Evolutionary conservation across 2,329 filamentous ascomycete species (phyloP).

Genomic region (Thielaviopsis populi): DNA sequence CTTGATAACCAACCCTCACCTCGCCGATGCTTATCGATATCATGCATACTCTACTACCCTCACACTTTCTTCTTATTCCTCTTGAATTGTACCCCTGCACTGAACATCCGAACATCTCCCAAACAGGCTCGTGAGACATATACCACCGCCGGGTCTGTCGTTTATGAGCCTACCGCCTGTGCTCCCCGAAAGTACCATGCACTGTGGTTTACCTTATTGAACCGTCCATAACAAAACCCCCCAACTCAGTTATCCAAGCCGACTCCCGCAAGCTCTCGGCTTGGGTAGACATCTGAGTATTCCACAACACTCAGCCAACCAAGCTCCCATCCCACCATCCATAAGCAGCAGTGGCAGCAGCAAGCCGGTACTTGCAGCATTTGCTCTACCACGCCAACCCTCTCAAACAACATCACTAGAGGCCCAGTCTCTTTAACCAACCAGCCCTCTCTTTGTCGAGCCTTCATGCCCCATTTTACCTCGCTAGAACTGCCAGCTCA

Average conservation of each 20-base stretch:
- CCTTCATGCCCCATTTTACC: neutral
- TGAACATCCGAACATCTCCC: slow-evolving; percentile 2
- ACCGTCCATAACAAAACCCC: neutral
- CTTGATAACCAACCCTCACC: neutral
- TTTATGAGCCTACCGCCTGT: slow-evolving; percentile 2
- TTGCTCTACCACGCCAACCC: neutral
- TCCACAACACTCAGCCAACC: neutral
- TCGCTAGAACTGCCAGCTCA: neutral
- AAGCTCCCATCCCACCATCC: neutral
- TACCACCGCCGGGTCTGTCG: slow-evolving; percentile 5
- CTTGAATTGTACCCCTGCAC: slow-evolving; percentile 5
- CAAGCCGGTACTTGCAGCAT: neutral
- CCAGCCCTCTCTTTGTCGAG: neutral
- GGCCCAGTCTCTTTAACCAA: neutral
- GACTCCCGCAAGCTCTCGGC: neutral
- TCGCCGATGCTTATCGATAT: slow-evolving; percentile 3
- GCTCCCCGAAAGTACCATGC: neutral
- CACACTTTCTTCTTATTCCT: slow-evolving; percentile 4
- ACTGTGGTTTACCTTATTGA: neutral
- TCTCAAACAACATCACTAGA: neutral
- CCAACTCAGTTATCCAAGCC: neutral
- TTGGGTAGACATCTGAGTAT: neutral
- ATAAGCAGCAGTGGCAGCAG: neutral
- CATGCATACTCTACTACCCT: slow-evolving; percentile 5
- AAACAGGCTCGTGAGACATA: slow-evolving; percentile 7